These are phyloP conservation scores for Lindgomyces ingoldianus DNA, from an alignment of 495 filamentous ascomycete genomes.

Conservation along the genomic window DNA sequence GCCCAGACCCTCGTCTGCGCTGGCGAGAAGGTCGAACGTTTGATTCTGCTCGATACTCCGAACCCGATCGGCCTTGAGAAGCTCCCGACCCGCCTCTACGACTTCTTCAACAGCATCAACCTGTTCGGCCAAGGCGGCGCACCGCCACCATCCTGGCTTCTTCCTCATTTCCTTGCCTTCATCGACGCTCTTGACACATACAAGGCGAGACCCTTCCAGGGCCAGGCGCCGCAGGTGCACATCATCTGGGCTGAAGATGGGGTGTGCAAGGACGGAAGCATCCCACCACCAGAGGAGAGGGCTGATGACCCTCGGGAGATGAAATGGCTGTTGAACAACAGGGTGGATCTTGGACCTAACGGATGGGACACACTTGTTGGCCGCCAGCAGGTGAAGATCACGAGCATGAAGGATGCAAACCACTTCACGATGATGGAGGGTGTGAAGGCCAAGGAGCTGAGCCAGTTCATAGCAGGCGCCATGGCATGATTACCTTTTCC, in stretches of 20 bases:
- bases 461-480: constrained; percentile 19
- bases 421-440: constrained; percentile 46
- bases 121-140: constrained; percentile 50
- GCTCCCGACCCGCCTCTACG: constrained; percentile 41
- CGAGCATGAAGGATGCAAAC: constrained; percentile 42
- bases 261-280: constrained; percentile 66
- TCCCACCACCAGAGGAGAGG: constrained; percentile 53
- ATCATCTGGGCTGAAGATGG: constrained; percentile 80
- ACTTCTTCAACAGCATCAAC: constrained; percentile 49
- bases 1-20: constrained; percentile 62
- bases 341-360: constrained; percentile 74
- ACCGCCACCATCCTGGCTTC: constrained; percentile 42
- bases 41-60: constrained; percentile 39
- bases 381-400: constrained; percentile 36
- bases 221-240: constrained; percentile 62
- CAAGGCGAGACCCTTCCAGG: constrained; percentile 54
- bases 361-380: constrained; percentile 73
- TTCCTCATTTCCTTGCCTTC: constrained; percentile 44
- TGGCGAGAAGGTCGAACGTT: constrained; percentile 34
- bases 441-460: constrained; percentile 19
- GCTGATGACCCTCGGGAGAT: constrained; percentile 64
- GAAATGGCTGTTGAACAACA: constrained; percentile 77
- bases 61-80: constrained; percentile 38
- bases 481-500: constrained; percentile 5
- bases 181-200: constrained; percentile 53